Base-by-base conservation (phyloP, 768 basidiomycete species). In the Boletus subcaerulescens region DNA sequence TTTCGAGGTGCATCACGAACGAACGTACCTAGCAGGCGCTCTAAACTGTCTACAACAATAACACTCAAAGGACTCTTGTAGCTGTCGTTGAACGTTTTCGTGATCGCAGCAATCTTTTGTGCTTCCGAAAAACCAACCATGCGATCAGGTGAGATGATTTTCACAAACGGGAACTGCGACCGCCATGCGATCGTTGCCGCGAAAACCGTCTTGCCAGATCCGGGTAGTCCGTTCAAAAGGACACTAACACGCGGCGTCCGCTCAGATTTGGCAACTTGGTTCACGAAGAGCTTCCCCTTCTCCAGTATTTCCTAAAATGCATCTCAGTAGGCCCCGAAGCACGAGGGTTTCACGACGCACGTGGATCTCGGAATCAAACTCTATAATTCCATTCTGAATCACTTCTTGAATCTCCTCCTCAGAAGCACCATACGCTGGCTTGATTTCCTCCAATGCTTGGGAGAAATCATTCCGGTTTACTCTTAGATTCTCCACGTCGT, bases 51-150 rank as follows among this genome's bases (percentile, higher is more conserved):
- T 13, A 99, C 87, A 10, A 99, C 93, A 50, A 99, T 85, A 3
- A 98, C 92, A 65, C 96, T 98, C 56, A 95, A 69, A 8, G 96
- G 95, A 77, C 92, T 94, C 81, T 98, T 99, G 73, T 98, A 95
- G 59, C 91, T 93, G 73, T 99, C 97, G 45, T 80, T 78, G 71
- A 99, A 99, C 33, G 93, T 82, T 73, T 95, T 98, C 68, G 84
- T 89, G 66, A 99, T 91, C 3, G 93, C 83, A 0, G 84, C 77
- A 42, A 99, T 87, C 75, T 99, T 98, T 70, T 94, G 92, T 14
- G 79, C 72, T 69, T 98, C 97, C n/a, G 86, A 84, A 71, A 83
- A 95, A 9, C 97, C 97, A 57, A 98, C 91, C 97, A 99, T 99
- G 62, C 80, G 86, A 65, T 98, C 97, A 0, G 97, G 93, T 3